phyloP scores from a whole-genome alignment of 352 stramenopile genomes.

The Globisporangium takayamanum region DNA sequence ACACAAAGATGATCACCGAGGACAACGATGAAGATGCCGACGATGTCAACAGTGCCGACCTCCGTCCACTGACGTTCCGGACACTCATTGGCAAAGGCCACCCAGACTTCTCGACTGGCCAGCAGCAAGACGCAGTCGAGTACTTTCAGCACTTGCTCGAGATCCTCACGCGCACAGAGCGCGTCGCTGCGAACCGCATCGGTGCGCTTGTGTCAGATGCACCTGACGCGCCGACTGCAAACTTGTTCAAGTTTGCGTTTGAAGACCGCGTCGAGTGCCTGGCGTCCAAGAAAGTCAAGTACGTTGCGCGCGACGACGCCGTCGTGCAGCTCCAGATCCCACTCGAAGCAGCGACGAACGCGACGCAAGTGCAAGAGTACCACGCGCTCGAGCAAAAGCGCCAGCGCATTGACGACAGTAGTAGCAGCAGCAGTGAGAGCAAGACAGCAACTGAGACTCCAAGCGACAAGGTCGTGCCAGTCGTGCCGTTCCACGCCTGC shows the following conservation, averaged over 20 bases:
- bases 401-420: conserved; percentile 73
- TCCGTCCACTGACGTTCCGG: conserved; percentile 90
- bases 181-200: conserved; percentile 39
- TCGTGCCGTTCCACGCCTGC: conserved; percentile 92
- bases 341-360: conserved; percentile 81
- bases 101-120: conserved; percentile 93
- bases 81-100: conserved; percentile 93
- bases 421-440: conserved; percentile 11
- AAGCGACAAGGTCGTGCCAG: conserved; percentile 70
- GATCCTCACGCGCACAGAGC: conserved; percentile 85
- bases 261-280: conserved; percentile 81
- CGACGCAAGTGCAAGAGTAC: conserved; percentile 78
- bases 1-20: conserved; percentile 41
- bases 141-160: conserved; percentile 97
- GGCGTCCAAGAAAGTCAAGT: conserved; percentile 80
- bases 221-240: conserved; percentile 54
- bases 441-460: conserved; percentile 14
- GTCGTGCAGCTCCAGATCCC: conserved; percentile 86
- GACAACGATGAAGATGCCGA: conserved; percentile 28
- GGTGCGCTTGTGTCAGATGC: conserved; percentile 32
- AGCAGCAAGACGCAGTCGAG: conserved; percentile 97
- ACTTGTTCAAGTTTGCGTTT: conserved; percentile 92
- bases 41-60: conserved; percentile 29
- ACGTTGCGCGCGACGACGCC: conserved; percentile 74
- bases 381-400: conserved; percentile 82